Conservation (phyloP, 129 eudicot genomes). For the Solidago caesia region DNA sequence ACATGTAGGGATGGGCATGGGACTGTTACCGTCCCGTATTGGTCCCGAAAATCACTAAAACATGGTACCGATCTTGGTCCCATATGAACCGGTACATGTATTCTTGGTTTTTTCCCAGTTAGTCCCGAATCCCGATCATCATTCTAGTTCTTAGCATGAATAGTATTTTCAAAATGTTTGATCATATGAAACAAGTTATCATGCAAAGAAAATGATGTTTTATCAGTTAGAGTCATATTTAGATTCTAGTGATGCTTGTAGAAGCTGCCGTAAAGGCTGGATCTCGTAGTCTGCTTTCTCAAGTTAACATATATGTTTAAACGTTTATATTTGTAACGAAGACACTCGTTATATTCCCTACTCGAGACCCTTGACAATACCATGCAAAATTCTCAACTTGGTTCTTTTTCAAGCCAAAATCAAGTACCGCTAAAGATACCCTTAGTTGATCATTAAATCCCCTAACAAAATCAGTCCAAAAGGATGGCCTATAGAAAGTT, state of each 20-base stretch:
- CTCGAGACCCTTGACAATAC: no score
- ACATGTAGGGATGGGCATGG: no score
- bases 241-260: background rate
- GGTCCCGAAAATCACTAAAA: no score
- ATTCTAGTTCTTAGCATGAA: no score
- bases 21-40: no score
- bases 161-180: no score
- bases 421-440: background rate
- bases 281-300: background rate
- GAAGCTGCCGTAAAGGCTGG: background rate
- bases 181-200: background rate
- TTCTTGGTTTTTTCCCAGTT: no score
- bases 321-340: background rate
- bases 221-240: background rate
- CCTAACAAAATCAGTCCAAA: background rate
- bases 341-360: no score
- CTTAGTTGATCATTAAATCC: background rate
- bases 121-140: no score
- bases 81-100: no score
- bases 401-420: background rate
- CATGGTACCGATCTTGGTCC: no score
- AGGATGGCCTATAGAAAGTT: background rate
- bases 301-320: background rate
- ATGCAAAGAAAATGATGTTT: slow-evolving; percentile 7
- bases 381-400: no score